These are phyloP conservation scores for Pichia nakasei DNA, from an alignment of 805 yeast species.

Conservation along the genomic window DNA sequence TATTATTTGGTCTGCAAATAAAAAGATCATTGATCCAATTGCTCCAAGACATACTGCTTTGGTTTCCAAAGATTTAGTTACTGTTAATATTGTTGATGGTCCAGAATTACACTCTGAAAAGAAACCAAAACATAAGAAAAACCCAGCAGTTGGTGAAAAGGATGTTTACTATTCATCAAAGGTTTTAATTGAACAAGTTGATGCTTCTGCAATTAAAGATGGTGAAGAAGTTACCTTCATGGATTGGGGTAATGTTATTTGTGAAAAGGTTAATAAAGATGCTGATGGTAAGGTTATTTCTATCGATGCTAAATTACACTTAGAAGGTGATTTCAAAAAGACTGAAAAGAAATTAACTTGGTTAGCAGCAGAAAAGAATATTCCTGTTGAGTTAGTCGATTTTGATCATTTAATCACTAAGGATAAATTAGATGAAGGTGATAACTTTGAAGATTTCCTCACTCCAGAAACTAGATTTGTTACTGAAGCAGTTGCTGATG, in stretches of 20 bases:
- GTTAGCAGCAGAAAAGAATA: conserved; percentile 76
- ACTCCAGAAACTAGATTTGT: conserved; percentile 85
- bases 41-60: conserved; percentile 95
- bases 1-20: conserved; percentile 94
- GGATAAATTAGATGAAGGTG: conserved; percentile 92
- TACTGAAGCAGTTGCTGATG: conserved; percentile 68
- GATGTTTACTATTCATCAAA: conserved; percentile 57
- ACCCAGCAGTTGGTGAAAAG: conserved; percentile 82
- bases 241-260: conserved; percentile 97
- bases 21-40: conserved; percentile 92
- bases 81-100: conserved; percentile 57
- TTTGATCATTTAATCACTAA: conserved; percentile 93
- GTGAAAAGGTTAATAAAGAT: conserved; percentile 59
- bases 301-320: conserved; percentile 69
- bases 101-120: conserved; percentile 62
- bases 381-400: conserved; percentile 72
- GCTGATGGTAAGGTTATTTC: conserved; percentile 45
- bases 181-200: conserved; percentile 77
- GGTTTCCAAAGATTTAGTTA: conserved; percentile 53
- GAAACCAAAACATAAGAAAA: conserved; percentile 92
- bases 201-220: conserved; percentile 56
- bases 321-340: conserved; percentile 95
- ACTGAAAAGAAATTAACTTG: conserved; percentile 92
- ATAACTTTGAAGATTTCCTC: conserved; percentile 83
- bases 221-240: conserved; percentile 94